Conservation (phyloP, 805 yeast genomes). For the Jamesozyma rosinii region DNA sequence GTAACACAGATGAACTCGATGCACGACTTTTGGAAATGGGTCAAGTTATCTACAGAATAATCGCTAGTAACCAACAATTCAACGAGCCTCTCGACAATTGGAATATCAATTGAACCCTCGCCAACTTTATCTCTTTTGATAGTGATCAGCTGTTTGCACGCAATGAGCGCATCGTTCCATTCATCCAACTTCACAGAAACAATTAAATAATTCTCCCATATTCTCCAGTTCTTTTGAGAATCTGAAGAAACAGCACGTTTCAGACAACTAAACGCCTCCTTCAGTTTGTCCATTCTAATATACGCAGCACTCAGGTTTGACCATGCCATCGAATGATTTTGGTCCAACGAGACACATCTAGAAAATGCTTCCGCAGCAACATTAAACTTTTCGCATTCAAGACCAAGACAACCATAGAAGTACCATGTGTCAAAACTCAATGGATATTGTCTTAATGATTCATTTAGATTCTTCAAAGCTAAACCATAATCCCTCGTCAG, state of each 20-base stretch:
- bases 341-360: conserved; percentile 80
- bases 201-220: conserved; percentile 78
- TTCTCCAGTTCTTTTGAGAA: conserved; percentile 70
- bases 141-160: conserved; percentile 54
- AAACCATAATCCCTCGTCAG: conserved; percentile 39
- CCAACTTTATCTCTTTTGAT: conserved; percentile 48
- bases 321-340: conserved; percentile 77
- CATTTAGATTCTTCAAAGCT: conserved; percentile 62
- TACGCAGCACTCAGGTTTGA: conserved; percentile 80
- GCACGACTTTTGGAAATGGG: conserved; percentile 60
- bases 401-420: conserved; percentile 82
- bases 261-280: conserved; percentile 79
- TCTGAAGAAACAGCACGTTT: conserved; percentile 70
- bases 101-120: conserved; percentile 62
- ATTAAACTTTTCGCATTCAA: conserved; percentile 61
- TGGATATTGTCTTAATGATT: conserved; percentile 66
- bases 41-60: conserved; percentile 38
- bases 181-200: conserved; percentile 76
- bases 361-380: conserved; percentile 88
- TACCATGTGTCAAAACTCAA: conserved; percentile 78
- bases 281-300: conserved; percentile 49
- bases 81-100: conserved; percentile 64
- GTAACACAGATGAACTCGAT: conserved; percentile 60
- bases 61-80: conserved; percentile 50
- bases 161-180: conserved; percentile 81